Base-by-base conservation (phyloP, 768 basidiomycete species). In the Lentinula detonsa region DNA sequence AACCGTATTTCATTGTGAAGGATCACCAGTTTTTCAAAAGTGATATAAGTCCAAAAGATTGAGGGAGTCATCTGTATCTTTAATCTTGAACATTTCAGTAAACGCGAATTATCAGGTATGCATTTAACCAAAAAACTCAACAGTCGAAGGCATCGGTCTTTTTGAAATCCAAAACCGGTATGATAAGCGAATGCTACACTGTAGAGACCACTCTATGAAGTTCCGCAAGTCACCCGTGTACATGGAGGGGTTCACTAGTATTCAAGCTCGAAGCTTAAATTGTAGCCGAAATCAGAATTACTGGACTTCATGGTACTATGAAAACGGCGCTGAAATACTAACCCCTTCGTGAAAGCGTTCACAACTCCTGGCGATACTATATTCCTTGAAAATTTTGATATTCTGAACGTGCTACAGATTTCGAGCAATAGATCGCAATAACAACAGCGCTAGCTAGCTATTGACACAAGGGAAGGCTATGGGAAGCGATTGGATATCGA, bases 401-500 rank as follows among this genome's bases (percentile, higher is more conserved):
- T 66, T 63, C 13, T 57, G 70, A 61, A 70, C 69, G 13, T 74
- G 15, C 65, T 60, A 23, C 28, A 53, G 5, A 40, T 67, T 4
- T 57, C 65, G 28, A 28, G 28, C 28, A 28, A 28, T 28, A 16
- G 69, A 82, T 64, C 79, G 80, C 61, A 69, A 76, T 58, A 73
- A 76, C 4, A 21, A 74, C 81, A 23, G 76, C 79, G 65, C 21
- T 21, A 21, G 21, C 21, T 21, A 21, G 21, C 68, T 65, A 5
- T 68, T 80, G 5, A 73, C 73, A 5, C 66, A 77, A 64, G 81
- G 80, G 8, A 78, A n/a, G n/a, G n/a, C 21, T 81, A 42, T 81
- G 79, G 79, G 74, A 73, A 64, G 72, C 74, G 3, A 81, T 79
- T 10, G 80, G 80, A 4, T 82, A 82, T 67, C 68, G 80, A 34